Conservation (phyloP, 805 yeast genomes). For the Schizosaccharomyces osmophilus region DNA sequence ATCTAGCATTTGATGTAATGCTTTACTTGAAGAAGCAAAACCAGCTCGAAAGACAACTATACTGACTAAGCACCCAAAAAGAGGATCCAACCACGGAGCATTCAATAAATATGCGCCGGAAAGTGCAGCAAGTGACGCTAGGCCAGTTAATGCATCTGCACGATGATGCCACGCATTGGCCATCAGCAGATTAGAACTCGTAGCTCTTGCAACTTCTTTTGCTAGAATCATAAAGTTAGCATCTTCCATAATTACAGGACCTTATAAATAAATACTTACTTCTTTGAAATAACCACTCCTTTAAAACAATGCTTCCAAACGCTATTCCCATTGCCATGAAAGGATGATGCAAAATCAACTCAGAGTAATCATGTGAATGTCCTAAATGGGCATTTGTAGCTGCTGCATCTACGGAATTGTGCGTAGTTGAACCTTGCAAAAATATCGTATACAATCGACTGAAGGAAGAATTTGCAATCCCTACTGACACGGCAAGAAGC, state of each 20-base stretch:
- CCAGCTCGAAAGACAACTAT: conserved; percentile 67
- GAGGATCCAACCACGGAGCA: conserved; percentile 63
- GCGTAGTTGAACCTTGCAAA: not conserved
- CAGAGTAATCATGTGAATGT: conserved; percentile 26
- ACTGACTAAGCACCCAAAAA: conserved; percentile 78
- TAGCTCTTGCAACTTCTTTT: conserved; percentile 45
- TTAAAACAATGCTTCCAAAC: conserved; percentile 58
- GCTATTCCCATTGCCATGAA: conserved; percentile 95
- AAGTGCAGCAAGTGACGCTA: conserved; percentile 73
- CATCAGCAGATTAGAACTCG: conserved; percentile 67
- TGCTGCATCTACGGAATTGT: no score
- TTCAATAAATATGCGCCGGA: conserved; percentile 59
- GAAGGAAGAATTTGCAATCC: conserved; percentile 54
- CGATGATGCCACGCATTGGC: conserved; percentile 99
- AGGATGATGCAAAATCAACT: conserved; percentile 25
- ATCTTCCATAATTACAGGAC: not conserved
- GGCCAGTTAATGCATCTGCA: conserved; percentile 75
- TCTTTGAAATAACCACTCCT: conserved; percentile 68
- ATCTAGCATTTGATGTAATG: not conserved
- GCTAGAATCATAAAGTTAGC: conserved; percentile 14
- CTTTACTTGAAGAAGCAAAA: conserved; percentile 15
- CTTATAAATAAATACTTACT: conserved; percentile 11
- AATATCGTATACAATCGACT: not conserved
- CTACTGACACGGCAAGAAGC: conserved; percentile 62
- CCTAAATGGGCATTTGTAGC: conserved; percentile 10